phyloP scores from a whole-genome alignment of 805 yeast genomes.

The Candida wancherniae region DNA sequence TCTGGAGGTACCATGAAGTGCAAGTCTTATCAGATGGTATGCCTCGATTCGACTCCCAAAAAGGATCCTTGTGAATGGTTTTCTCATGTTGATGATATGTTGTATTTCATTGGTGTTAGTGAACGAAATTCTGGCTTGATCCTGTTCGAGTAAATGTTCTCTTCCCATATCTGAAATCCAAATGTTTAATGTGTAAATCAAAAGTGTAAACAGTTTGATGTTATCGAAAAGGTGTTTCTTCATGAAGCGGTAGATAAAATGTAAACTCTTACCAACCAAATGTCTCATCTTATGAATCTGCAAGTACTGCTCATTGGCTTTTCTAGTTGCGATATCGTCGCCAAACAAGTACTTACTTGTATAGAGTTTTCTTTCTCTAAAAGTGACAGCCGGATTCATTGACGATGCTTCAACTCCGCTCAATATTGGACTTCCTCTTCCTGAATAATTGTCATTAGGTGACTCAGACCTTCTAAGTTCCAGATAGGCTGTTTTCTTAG shows the following conservation, averaged over 20 bases:
- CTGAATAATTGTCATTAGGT: conserved; percentile 27
- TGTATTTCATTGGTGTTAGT: conserved; percentile 56
- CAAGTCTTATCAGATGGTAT: conserved; percentile 70
- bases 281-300: conserved; percentile 58
- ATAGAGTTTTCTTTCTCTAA: conserved; percentile 58
- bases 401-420: conserved; percentile 41
- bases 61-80: conserved; percentile 73
- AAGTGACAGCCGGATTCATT: conserved; percentile 51
- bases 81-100: conserved; percentile 55
- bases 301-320: conserved; percentile 27
- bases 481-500: not conserved
- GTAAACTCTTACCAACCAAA: conserved; percentile 59
- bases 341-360: conserved; percentile 65
- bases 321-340: conserved; percentile 42
- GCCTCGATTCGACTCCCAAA: conserved; percentile 70
- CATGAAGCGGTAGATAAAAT: conserved; percentile 48
- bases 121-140: conserved; percentile 53
- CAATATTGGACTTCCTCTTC: conserved; percentile 43
- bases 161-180: conserved; percentile 82
- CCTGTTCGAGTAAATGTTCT: conserved; percentile 56
- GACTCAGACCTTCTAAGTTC: conserved; percentile 6
- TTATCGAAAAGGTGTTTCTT: conserved; percentile 53
- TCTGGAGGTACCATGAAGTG: conserved; percentile 68
- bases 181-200: conserved; percentile 59
- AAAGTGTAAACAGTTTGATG: conserved; percentile 54